phyloP scores from a whole-genome alignment of 208 protist species.

The Crithidia fasciculata region DNA sequence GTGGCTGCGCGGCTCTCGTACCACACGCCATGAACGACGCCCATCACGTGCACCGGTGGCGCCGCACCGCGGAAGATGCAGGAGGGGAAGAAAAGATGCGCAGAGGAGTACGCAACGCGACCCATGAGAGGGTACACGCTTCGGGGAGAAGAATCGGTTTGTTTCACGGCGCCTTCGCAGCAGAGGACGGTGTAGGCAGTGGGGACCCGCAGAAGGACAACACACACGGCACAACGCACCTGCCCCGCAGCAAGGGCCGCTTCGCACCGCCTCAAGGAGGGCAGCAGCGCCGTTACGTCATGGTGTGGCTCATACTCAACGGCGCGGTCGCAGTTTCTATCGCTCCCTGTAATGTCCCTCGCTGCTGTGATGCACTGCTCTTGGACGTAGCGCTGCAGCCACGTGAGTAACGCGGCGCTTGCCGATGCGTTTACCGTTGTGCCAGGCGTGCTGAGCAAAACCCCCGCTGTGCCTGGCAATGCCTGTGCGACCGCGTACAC shows the following conservation, averaged over 20 bases:
- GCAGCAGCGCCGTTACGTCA: neutral
- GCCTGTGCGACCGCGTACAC: constrained; percentile 43
- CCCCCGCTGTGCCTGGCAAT: constrained; percentile 27
- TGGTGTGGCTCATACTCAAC: neutral
- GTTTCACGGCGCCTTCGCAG: neutral
- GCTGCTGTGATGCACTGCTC: neutral
- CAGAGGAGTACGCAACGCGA: neutral
- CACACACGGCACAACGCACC: constrained; percentile 7
- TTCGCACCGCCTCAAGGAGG: constrained; percentile 1
- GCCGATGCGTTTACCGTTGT: constrained; percentile 17
- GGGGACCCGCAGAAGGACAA: constrained; percentile 25
- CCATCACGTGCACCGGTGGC: constrained; percentile 27
- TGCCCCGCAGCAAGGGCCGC: neutral
- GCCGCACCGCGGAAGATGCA: constrained; percentile 25
- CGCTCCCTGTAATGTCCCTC: neutral
- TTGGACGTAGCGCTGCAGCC: constrained; percentile 18
- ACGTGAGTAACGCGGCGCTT: constrained; percentile 21
- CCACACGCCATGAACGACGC: constrained; percentile 47
- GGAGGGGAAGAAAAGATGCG: constrained; percentile 14
- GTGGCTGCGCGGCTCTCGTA: constrained; percentile 29
- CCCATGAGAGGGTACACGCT: no score
- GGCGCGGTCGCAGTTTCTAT: neutral
- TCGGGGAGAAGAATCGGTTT: neutral
- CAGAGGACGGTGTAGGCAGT: constrained; percentile 11
- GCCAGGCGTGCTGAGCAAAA: constrained; percentile 24